Base-by-base conservation (phyloP, 768 basidiomycete species). In the Exidia glandulosa region DNA sequence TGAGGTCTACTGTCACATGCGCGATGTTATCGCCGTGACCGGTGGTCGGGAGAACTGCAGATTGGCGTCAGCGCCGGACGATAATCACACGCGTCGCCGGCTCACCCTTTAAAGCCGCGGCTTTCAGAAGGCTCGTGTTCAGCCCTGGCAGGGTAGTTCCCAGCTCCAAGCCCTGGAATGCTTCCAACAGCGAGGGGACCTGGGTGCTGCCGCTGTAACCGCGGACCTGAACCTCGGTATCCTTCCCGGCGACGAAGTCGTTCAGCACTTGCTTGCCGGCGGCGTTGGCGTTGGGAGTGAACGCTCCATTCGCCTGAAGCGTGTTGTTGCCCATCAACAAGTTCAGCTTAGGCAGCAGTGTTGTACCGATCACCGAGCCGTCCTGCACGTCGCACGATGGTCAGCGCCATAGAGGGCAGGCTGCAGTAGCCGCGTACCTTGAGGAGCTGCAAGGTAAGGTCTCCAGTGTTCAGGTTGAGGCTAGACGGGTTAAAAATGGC, bases 401-500 rank as follows among this genome's bases (percentile, higher is more conserved):
- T 23, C 12, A 19, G 16, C n/a, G n/a, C n/a, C 9, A 45, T 19
- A 19, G 19, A 45, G 34, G 23, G 9, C 41, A 45, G 41, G 41
- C 9, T 23, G 6, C 19, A 19, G 16, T 45, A 19, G 12, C 5
- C 9, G 23, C 16, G 6, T 19, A 45, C 41, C 30, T 31, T 54
- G 25, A 31, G 25, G 9, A 54, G 50, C 25, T 29, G 71, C 83
- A 61, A 64, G 86, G 85, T 79, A 59, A 88, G 67, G 65, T 88
- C 83, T 16, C 86, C 87, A 2, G 78, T 78, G 7, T 74, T 66
- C 27, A 90, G 71, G 60, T 84, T 77, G 57, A 90, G 74, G 66
- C 79, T 85, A 5, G 83, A 86, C 12, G 86, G 87, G 67, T 90
- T 90, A 65, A 74, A 65, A 7, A 90, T 87, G 4, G 78, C 72